Evolutionary conservation across 306 rosid genomes (phyloP).

Genomic region (Psophocarpus tetragonolobus): DNA sequence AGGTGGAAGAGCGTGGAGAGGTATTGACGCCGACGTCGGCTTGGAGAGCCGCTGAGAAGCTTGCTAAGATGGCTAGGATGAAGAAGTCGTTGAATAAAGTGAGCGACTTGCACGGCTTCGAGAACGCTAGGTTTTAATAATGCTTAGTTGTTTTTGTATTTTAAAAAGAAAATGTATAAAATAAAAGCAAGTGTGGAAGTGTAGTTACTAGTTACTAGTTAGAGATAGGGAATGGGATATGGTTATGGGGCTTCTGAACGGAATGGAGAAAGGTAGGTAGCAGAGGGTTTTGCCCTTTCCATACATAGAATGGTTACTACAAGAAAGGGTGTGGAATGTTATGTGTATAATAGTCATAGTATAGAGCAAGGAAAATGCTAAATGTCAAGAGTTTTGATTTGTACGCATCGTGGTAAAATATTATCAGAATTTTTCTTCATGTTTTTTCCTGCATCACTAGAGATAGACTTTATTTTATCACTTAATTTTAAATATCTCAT

Average conservation of each 20-base stretch:
- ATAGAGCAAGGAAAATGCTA: neutral
- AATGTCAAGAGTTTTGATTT: neutral
- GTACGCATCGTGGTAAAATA: neutral
- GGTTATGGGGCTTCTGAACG: neutral
- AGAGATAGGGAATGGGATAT: neutral
- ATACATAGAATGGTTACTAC: neutral
- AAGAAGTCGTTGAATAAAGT: slow-evolving; percentile 62
- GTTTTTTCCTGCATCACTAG: too few species aligned
- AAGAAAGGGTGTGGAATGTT: neutral
- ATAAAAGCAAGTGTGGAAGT: too few species aligned
- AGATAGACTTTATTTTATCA: neutral
- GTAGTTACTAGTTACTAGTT: neutral
- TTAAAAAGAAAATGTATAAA: neutral
- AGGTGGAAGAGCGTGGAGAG: slow-evolving; percentile 50
- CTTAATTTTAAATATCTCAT: neutral
- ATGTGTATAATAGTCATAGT: neutral
- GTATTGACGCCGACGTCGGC: slow-evolving; percentile 66
- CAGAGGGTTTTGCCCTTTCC: neutral
- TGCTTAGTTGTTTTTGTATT: neutral
- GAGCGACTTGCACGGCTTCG: slow-evolving; percentile 72
- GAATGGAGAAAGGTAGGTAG: neutral
- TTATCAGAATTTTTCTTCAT: too few species aligned
- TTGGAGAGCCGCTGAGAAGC: slow-evolving; percentile 73
- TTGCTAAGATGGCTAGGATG: slow-evolving; percentile 60
- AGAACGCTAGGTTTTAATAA: slow-evolving; percentile 61